phyloP scores from a whole-genome alignment of 2,329 filamentous ascomycete genomes.

The Remersonia thermophila region DNA sequence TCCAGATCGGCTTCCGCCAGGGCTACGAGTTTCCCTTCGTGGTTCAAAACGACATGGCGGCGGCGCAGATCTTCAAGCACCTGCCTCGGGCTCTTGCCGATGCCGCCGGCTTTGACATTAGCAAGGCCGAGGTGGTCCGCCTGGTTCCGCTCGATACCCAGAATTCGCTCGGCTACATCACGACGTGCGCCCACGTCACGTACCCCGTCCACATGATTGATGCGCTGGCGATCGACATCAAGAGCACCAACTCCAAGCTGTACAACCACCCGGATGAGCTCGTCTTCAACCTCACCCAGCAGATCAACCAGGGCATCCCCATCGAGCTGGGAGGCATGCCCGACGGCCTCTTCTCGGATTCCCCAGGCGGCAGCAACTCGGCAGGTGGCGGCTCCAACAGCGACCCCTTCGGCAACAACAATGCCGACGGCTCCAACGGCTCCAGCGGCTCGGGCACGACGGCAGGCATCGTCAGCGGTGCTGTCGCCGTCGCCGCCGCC shows the following conservation, averaged over 20 bases:
- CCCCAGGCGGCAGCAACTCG: conserved; percentile 26
- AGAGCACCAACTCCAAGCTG: conserved; percentile 56
- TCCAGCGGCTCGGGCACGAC: conserved; percentile 51
- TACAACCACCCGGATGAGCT: conserved; percentile 59
- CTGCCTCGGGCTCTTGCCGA: conserved; percentile 60
- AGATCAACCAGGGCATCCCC: conserved; percentile 77
- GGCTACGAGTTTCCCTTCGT: conserved; percentile 79
- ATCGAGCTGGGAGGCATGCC: conserved; percentile 37
- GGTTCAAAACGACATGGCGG: conserved; percentile 55
- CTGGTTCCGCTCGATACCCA: conserved; percentile 68
- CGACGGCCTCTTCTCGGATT: conserved; percentile 24
- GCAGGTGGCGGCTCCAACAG: conserved; percentile 21
- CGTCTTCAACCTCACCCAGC: conserved; percentile 58
- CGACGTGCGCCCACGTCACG: conserved; percentile 57
- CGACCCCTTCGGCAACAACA: conserved; percentile 30
- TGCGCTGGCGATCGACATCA: conserved; percentile 55
- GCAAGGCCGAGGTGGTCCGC: conserved; percentile 53
- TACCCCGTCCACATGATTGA: conserved; percentile 61
- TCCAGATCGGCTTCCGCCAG: conserved; percentile 77
- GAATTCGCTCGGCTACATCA: conserved; percentile 59
- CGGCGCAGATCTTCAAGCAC: conserved; percentile 72
- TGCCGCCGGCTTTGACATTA: conserved; percentile 41
- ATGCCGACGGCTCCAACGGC: conserved; percentile 28
- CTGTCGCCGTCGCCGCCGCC: conserved; percentile 66
- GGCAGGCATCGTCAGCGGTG: conserved; percentile 61